Evolutionary conservation across 306 rosid genomes (phyloP).

Genomic region (Erythrophleum fordii): DNA sequence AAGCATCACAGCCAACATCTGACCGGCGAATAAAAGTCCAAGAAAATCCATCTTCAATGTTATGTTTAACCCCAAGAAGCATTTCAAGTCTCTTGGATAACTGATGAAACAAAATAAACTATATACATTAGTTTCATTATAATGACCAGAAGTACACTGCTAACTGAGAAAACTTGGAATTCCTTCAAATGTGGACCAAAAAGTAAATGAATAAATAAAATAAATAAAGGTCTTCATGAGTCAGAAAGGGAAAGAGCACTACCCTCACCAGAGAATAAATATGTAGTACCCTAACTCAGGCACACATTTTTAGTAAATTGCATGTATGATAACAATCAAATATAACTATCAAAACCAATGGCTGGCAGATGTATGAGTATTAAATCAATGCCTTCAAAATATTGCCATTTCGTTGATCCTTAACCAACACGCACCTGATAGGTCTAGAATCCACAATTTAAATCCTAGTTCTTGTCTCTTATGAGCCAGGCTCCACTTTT

Average conservation of each 20-base stretch:
- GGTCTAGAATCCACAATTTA: not conserved
- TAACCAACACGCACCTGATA: not conserved
- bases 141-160: not conserved
- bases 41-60: constrained; percentile 66
- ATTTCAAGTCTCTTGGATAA: constrained; percentile 53
- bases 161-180: not conserved
- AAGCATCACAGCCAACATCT: constrained; percentile 43
- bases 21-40: constrained; percentile 61
- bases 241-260: not conserved
- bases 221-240: not conserved
- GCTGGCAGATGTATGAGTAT: not conserved
- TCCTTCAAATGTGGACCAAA: not conserved
- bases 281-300: not conserved
- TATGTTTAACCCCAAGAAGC: constrained; percentile 68
- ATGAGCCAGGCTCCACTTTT: not conserved
- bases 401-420: not conserved
- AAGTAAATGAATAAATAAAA: no score
- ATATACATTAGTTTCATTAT: constrained; percentile 12
- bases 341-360: not conserved
- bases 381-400: not conserved
- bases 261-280: not conserved
- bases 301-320: not conserved
- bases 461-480: not conserved
- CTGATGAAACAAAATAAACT: constrained; percentile 49
- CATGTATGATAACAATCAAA: not conserved